A percentile compares a stretch with the other conserved stretches of the same genome.
Conservation (phyloP, 306 rosid species). For the Styphnolobium japonicum region DNA sequence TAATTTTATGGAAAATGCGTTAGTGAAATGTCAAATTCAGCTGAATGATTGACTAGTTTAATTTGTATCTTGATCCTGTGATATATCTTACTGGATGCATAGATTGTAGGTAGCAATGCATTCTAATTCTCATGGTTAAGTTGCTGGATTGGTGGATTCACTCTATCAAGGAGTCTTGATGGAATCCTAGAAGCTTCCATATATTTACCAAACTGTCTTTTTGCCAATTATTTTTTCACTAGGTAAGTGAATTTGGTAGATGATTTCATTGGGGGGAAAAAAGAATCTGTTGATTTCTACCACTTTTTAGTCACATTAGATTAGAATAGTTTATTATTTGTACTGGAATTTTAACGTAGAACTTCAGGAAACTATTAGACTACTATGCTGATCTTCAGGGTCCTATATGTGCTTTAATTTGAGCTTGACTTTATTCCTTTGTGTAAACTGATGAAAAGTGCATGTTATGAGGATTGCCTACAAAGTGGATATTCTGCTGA, state of each 20-base stretch:
- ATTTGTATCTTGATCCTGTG: conserved; percentile 5
- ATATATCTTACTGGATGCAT: background rate
- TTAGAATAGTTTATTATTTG: background rate
- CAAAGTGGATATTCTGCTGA: conserved; percentile 15
- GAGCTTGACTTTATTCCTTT: background rate
- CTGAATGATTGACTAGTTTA: background rate
- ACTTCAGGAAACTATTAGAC: background rate
- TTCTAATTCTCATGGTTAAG: background rate
- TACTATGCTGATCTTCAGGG: background rate
- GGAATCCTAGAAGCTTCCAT: background rate
- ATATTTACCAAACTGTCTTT: background rate
- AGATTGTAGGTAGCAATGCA: background rate
- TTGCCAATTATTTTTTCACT: background rate
- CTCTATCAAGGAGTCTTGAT: background rate
- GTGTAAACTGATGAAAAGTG: background rate
- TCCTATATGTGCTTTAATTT: background rate
- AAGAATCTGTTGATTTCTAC: background rate
- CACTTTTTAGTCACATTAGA: background rate
- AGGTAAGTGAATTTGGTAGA: too few species aligned
- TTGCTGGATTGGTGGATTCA: background rate
- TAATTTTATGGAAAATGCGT: background rate
- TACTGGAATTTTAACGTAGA: too few species aligned
- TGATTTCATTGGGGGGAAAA: too few species aligned
- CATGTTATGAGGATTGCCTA: background rate
- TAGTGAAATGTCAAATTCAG: background rate